Evolutionary conservation across 140 eudicot species (phyloP), one percentile per base, ranked within the genome.

Genomic region (Oenanthe javanica): DNA sequence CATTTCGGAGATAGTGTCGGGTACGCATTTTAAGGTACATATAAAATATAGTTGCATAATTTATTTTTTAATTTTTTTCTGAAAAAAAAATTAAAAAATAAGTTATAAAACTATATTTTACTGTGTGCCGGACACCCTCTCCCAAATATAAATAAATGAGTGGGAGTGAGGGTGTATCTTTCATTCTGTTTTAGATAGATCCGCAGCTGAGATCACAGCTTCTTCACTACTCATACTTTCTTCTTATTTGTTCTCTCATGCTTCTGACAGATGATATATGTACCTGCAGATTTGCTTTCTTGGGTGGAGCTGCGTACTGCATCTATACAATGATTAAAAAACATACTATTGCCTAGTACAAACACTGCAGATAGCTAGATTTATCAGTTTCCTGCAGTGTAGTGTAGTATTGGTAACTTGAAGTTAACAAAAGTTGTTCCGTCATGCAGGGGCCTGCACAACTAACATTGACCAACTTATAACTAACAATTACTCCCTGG

Each of bases 381-480:
- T 75, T 75, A n/a, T 75, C 43, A 75, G 59, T 75, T 75, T 25
- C 78, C 57, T 75, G 77, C 38, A 75, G 59, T n/a, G 50, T 11
- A 9, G 38, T 64, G 6, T 19, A 73, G 46, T 43, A 18, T 73
- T 19, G 48, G 45, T 40, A 16, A 5, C 21, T 75, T 48, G 63
- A 75, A 75, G 25, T 47, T 47, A 75, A 75, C 78, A 48, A 49
- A 75, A 75, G 78, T 25, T n/a, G 78, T 47, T 47, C 10, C 13
- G 36, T 75, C 45, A 13, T 47, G 77, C 78, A 48, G 52, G 45
- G n/a, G 45, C 21, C 18, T 66, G 72, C 2, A 66, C 42, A 25
- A 2, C 42, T 25, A 21, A 64, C 72, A 64, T 64, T 64, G 72
- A 64, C 42, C 18, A 15, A 21, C 49, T 15, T 21, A 9, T 72